These are phyloP conservation scores for Penicillium sp. DNA, from an alignment of 2,329 filamentous ascomycete genomes.

Conservation along the genomic window DNA sequence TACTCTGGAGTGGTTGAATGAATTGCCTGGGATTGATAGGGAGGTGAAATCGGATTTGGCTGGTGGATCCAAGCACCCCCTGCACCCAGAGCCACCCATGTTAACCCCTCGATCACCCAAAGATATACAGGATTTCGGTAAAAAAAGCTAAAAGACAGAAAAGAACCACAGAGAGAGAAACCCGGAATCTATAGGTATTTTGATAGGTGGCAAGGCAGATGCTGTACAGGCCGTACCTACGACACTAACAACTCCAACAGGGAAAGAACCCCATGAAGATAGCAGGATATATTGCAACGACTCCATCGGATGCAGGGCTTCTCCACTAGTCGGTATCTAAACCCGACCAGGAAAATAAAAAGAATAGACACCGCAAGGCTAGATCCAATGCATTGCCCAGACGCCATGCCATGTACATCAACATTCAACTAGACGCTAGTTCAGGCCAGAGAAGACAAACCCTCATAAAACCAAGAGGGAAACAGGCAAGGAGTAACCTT, in stretches of 20 bases:
- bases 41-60: not conserved
- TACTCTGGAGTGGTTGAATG: not conserved
- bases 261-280: not conserved
- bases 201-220: not conserved
- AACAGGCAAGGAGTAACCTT: slow-evolving; percentile 6
- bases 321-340: slow-evolving; percentile 10
- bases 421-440: slow-evolving; percentile 5
- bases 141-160: too few relatives aligned
- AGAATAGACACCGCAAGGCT: slow-evolving; percentile 8
- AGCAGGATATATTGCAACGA: slow-evolving; percentile 15
- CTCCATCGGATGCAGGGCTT: not conserved
- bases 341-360: slow-evolving; percentile 5
- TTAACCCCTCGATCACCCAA: not conserved
- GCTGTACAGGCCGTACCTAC: not conserved
- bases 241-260: slow-evolving; percentile 1
- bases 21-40: not conserved
- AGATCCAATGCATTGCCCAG: slow-evolving; percentile 26
- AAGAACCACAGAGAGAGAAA: too few relatives aligned
- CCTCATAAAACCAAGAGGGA: slow-evolving; percentile 13
- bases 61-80: slow-evolving; percentile 14
- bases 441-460: slow-evolving; percentile 7
- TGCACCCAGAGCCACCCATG: not conserved
- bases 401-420: slow-evolving; percentile 28
- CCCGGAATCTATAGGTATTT: not conserved
- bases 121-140: too few relatives aligned